These are phyloP conservation scores for Citrullus colocynthis DNA, from an alignment of 306 rosid species.

Conservation along the genomic window DNA sequence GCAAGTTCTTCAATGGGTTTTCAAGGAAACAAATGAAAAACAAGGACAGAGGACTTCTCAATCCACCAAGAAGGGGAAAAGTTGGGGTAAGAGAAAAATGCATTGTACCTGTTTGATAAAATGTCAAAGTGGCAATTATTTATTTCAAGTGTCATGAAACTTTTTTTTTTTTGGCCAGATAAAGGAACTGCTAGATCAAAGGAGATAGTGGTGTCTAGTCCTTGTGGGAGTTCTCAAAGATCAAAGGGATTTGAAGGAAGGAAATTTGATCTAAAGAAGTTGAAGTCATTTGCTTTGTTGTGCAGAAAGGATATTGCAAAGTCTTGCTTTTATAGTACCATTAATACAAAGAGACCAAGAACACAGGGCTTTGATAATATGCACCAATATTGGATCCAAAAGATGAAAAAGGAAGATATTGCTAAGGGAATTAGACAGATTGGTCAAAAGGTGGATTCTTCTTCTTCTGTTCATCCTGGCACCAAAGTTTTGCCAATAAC, in stretches of 20 bases:
- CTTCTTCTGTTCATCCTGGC: constrained; percentile 27
- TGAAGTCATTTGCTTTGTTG: constrained; percentile 26
- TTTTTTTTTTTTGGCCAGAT: constrained; percentile 24
- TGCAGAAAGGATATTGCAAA: constrained; percentile 36
- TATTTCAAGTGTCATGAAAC: not conserved
- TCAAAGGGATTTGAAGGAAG: constrained; percentile 18
- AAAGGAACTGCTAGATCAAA: constrained; percentile 20
- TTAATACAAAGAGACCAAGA: constrained; percentile 31
- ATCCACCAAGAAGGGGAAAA: constrained; percentile 20
- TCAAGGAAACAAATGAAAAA: constrained; percentile 26
- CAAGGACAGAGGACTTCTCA: constrained; percentile 19
- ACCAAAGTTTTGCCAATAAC: constrained; percentile 65
- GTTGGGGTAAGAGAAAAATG: constrained; percentile 30
- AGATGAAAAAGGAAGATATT: constrained; percentile 56
- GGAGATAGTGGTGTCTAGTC: constrained; percentile 18
- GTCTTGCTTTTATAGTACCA: constrained; percentile 38
- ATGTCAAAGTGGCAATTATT: not conserved
- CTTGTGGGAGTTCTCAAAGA: constrained; percentile 16
- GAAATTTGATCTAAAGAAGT: constrained; percentile 27
- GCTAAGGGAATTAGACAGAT: constrained; percentile 20
- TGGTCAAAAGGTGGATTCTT: constrained; percentile 30
- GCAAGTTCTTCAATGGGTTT: constrained; percentile 56
- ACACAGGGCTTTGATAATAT: constrained; percentile 13
- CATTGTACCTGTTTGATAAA: not conserved
- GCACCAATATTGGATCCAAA: constrained; percentile 17